Conservation (phyloP, 2,329 filamentous ascomycete genomes). For the Pseudogymnoascus sp. region DNA sequence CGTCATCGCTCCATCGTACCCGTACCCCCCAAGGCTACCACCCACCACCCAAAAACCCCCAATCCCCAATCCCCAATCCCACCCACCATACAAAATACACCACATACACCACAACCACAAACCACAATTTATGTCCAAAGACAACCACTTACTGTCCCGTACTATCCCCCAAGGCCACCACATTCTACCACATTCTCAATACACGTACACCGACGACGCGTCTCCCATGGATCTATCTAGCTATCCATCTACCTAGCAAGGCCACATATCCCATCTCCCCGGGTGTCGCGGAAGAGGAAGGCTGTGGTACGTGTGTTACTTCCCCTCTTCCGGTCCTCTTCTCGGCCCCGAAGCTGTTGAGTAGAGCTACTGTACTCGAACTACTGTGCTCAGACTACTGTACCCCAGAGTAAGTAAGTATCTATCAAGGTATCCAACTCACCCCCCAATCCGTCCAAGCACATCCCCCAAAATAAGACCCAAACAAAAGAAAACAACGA, state of each 20-base stretch:
- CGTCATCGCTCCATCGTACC: neutral
- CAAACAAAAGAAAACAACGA: too few species aligned
- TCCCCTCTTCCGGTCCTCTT: too few species aligned
- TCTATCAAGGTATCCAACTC: too few species aligned
- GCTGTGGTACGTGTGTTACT: neutral
- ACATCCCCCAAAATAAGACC: too few species aligned
- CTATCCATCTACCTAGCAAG: neutral
- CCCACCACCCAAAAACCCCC: neutral
- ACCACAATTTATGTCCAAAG: too few species aligned
- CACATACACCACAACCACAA: neutral
- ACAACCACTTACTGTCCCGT: neutral
- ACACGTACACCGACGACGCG: neutral
- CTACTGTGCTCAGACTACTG: too few species aligned
- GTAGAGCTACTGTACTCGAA: too few species aligned
- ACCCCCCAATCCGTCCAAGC: too few species aligned
- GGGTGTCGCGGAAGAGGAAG: neutral
- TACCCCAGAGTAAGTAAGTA: too few species aligned
- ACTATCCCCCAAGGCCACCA: neutral
- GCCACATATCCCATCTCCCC: neutral
- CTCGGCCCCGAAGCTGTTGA: too few species aligned
- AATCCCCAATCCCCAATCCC: neutral
- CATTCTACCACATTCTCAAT: neutral
- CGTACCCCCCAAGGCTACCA: neutral
- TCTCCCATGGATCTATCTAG: too few species aligned
- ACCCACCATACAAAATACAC: neutral